Evolutionary conservation across 1,139 yeast species (phyloP), one percentile per base, ranked within the genome.

Genomic region (Geotrichum restrictum): DNA sequence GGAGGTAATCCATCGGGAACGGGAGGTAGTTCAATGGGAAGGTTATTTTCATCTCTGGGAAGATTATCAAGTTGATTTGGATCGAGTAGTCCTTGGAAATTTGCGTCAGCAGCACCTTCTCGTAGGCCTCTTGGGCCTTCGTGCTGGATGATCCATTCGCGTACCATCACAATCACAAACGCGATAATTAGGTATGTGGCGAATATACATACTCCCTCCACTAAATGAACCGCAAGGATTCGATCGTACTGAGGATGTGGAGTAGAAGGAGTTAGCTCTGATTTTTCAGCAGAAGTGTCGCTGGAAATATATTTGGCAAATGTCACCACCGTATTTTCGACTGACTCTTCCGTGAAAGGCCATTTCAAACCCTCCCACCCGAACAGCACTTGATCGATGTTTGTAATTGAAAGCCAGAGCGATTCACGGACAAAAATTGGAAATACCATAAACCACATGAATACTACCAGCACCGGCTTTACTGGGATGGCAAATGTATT

Each of bases 131-230:
- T 6, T 34, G 53, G 31, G 11, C 52, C 59, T 7, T 61, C 66
- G 52, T 64, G 64, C 50, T 65, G 68, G 18, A 68, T 52, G n/a
- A 70, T 63, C 73, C 73, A 70, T 45, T 70, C 73, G 16, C 72
- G 57, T 16, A 69, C 69, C 32, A 69, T 59, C 59, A 68, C 63
- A 18, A 68, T 59, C 3, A 67, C 59, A 43, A 67, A 61, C 19
- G 66, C 56, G 14, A 62, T 46, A 32, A 65, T 53, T 3, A 67
- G 48, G 14, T 65, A 57, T 13, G 62, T 34, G 8, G 61, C 55
- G 7, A 69, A 60, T 21, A 69, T 59, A 19, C 62, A 59, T 37
- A 63, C 65, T 8, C 73, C 73, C 46, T 68, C 70, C 8, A 65
- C 56, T 10, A 61, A 55, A 48, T 64, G 64, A 38, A 56, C 36